Base-by-base conservation (phyloP, 1,284 basidiomycete species). In the Pyrrhoderma noxium region DNA sequence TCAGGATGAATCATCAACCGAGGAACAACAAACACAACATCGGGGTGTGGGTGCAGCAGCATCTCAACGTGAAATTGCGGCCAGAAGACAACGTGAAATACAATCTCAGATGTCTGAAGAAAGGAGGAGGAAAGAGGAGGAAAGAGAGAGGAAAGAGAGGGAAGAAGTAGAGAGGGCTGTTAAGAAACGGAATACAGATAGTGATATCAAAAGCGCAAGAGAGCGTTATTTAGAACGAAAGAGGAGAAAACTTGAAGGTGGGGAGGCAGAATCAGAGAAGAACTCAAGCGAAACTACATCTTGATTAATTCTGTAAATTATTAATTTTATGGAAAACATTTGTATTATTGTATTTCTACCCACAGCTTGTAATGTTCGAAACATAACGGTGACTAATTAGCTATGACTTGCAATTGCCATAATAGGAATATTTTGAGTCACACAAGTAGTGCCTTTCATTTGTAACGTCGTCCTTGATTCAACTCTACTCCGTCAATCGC, bases 41-140 rank as follows among this genome's bases (percentile, higher is more conserved):
- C 77, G 81, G 19, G 91, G 89, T 2, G 89, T 83, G 8, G 92
- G 92, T 0, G 75, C 77, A 4, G 86, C 90, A 25, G 89, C 93
- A 0, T 82, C 74, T 31, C 75, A 82, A 60, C 73, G 69, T 56
- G 92, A 93, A 65, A 89, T 94, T 47, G 84, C 87, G 59, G 83
- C 86, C 60, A 76, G 92, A 54, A 77, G 93, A 58, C 70, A 77
- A 35, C 73, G 76, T 53, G 84, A 93, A 61, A 77, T 94, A 25
- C 76, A 76, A 53, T 70, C 74, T 47, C 90, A 93, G 66, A 68
- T 93, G 69, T 77, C 76, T 45, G 80, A 80, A 57, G 89, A 93
- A 62, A 70, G 72, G 51, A 74, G 79, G 58, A 75, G 83, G 55
- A 54, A 81, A 48, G 65, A 68, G 46, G 68, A 71, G 56, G 82